These are phyloP conservation scores for Chlorophyllum brunneum DNA, from an alignment of 768 basidiomycete genomes.

Conservation along the genomic window DNA sequence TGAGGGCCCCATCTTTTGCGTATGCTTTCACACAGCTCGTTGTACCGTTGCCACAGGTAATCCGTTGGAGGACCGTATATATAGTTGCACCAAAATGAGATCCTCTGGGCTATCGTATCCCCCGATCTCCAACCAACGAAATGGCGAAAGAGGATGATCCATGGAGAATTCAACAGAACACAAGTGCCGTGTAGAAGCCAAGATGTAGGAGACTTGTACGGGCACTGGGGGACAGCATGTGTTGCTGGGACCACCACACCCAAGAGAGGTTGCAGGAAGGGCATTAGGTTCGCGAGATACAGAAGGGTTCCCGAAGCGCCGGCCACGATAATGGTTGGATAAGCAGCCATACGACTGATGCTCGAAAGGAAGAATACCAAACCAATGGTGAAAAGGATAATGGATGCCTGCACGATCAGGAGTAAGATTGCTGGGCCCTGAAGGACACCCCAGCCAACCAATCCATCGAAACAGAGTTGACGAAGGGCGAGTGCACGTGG, in stretches of 20 bases:
- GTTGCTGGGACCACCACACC: not conserved
- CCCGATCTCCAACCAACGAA: not conserved
- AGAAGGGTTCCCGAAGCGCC: not conserved
- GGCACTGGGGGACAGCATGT: slow-evolving; percentile 1
- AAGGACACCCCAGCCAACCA: slow-evolving; percentile 3
- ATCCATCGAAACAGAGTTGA: slow-evolving; percentile 8
- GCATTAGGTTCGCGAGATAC: slow-evolving; percentile 4
- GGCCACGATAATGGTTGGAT: slow-evolving; percentile 1
- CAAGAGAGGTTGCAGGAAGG: not conserved
- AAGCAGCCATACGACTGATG: not conserved
- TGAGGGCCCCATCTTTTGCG: slow-evolving; percentile 7
- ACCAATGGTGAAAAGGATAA: slow-evolving; percentile 7
- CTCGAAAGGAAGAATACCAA: slow-evolving; percentile 6
- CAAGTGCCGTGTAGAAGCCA: slow-evolving; percentile 2
- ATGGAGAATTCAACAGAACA: not conserved
- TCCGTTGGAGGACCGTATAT: not conserved
- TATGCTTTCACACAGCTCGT: not conserved
- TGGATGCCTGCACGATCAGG: slow-evolving; percentile 2
- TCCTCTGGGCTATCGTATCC: not conserved
- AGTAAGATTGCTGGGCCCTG: not conserved
- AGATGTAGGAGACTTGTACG: slow-evolving; percentile 7
- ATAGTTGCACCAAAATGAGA: not conserved
- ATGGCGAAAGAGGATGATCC: not conserved
- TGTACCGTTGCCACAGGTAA: not conserved
- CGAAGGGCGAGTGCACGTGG: slow-evolving; percentile 4